Percentiles rank a stretch among this genome's conserved stretches.
Conservation (phyloP, 2,329 filamentous ascomycete genomes). For the Pestalotiopsis sp. region DNA sequence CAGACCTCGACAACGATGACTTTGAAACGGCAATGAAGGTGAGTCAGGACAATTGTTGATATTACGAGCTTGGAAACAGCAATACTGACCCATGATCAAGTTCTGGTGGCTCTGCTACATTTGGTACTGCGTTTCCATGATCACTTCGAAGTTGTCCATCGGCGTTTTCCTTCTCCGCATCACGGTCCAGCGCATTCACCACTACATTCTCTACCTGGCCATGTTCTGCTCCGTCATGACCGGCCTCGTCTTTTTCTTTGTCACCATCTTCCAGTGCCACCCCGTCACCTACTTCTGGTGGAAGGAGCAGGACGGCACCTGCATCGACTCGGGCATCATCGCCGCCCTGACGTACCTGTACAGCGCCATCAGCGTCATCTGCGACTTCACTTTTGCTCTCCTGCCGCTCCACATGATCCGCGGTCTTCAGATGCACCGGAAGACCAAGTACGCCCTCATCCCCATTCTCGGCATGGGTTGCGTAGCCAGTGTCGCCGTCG, state of each 20-base stretch:
- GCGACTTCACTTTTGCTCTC: conserved; percentile 53
- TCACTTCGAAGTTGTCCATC: conserved; percentile 19
- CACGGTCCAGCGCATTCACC: conserved; percentile 16
- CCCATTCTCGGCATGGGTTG: conserved; percentile 51
- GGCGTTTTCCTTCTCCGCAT: conserved; percentile 22
- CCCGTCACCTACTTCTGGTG: conserved; percentile 22
- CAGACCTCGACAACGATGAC: background rate
- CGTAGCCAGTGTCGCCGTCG: conserved; percentile 42
- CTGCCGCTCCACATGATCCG: conserved; percentile 47
- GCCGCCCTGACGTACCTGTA: conserved; percentile 46
- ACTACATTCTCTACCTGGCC: conserved; percentile 18
- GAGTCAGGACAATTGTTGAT: background rate
- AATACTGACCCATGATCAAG: background rate
- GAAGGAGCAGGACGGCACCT: conserved; percentile 19
- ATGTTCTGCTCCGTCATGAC: conserved; percentile 17
- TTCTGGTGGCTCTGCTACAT: conserved; percentile 18
- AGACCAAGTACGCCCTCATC: conserved; percentile 45
- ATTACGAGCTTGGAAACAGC: background rate
- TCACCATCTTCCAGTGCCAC: conserved; percentile 20
- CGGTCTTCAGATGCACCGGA: conserved; percentile 45
- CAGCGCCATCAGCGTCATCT: conserved; percentile 41
- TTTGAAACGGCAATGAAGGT: conserved; percentile 14
- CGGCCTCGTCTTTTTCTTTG: conserved; percentile 20
- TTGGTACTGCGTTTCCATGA: conserved; percentile 20
- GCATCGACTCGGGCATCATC: conserved; percentile 34